A percentile compares a stretch with the other conserved stretches of the same genome.
Conservation (phyloP, 2,329 filamentous ascomycete genomes). For the Pseudocercospora fuligena region DNA sequence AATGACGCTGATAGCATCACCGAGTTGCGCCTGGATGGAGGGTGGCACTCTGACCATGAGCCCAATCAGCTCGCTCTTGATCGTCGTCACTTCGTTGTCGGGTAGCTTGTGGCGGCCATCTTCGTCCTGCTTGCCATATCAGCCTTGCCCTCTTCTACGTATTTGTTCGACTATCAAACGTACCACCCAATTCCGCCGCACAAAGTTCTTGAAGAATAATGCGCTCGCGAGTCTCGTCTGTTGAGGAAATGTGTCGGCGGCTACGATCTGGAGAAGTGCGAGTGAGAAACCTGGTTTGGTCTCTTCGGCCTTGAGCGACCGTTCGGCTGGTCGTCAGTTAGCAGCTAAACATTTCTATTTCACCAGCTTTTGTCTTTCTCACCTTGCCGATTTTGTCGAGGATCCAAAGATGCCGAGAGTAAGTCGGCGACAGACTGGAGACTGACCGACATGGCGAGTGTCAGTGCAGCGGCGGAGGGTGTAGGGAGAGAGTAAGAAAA, state of each 20-base stretch:
- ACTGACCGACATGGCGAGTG: constrained; percentile 61
- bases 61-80: constrained; percentile 94
- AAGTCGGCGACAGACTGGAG: constrained; percentile 74
- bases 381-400: constrained; percentile 88
- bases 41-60: constrained; percentile 93
- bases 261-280: constrained; percentile 84
- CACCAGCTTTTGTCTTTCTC: constrained; percentile 37
- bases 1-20: constrained; percentile 95
- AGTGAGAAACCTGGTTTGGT: constrained; percentile 86
- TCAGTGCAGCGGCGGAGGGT: not conserved
- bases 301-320: constrained; percentile 77
- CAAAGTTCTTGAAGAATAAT: constrained; percentile 98
- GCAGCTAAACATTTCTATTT: constrained; percentile 7
- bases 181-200: constrained; percentile 85
- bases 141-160: constrained; percentile 21
- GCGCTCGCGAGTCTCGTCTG: constrained; percentile 87
- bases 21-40: constrained; percentile 88
- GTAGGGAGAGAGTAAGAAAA: constrained; percentile 1
- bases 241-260: constrained; percentile 69
- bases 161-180: constrained; percentile 47
- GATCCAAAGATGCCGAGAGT: constrained; percentile 88
- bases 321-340: constrained; percentile 67
- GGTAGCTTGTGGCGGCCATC: constrained; percentile 92
- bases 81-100: constrained; percentile 78
- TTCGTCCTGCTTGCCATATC: constrained; percentile 63